These are phyloP conservation scores for Tephrocybe sp. DNA, from an alignment of 768 basidiomycete species.

Conservation along the genomic window DNA sequence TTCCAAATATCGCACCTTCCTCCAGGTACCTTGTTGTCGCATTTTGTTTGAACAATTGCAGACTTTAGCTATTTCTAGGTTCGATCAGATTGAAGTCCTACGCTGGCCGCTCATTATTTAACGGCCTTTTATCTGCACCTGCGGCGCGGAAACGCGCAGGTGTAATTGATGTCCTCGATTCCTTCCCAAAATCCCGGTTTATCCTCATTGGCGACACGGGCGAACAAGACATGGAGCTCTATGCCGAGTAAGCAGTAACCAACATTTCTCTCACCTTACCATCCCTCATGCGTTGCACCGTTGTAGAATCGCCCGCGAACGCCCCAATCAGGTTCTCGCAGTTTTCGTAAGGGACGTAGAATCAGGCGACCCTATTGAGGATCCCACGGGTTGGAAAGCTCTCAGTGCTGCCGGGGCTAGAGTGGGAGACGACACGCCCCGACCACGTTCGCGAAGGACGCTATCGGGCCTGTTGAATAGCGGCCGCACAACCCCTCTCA, in stretches of 20 bases:
- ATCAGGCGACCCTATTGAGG: conserved; percentile 42
- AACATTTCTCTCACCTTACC: background rate
- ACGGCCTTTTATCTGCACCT: conserved; percentile 77
- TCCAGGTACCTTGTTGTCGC: conserved; percentile 35
- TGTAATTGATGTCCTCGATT: conserved; percentile 72
- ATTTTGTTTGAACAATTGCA: background rate
- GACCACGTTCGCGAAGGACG: conserved; percentile 10
- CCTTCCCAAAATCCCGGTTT: conserved; percentile 74
- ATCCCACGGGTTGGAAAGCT: conserved; percentile 58
- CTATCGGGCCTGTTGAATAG: conserved; percentile 8
- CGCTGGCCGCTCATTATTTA: conserved; percentile 78
- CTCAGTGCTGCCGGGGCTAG: conserved; percentile 25
- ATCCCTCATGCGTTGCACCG: background rate
- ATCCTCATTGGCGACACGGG: conserved; percentile 90
- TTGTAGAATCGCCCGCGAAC: conserved; percentile 58
- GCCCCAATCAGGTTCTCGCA: conserved; percentile 66
- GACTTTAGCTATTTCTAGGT: conserved; percentile 32
- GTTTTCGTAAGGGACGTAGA: conserved; percentile 84
- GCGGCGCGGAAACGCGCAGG: conserved; percentile 80
- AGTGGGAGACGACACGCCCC: conserved; percentile 5
- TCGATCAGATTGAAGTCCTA: conserved; percentile 85
- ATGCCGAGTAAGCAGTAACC: conserved; percentile 49
- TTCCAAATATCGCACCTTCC: conserved; percentile 69
- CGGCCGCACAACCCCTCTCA: background rate
- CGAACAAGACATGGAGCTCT: conserved; percentile 94